Base-by-base conservation (phyloP, 116 monocot genomes). In the Phalaenopsis hybrid region DNA sequence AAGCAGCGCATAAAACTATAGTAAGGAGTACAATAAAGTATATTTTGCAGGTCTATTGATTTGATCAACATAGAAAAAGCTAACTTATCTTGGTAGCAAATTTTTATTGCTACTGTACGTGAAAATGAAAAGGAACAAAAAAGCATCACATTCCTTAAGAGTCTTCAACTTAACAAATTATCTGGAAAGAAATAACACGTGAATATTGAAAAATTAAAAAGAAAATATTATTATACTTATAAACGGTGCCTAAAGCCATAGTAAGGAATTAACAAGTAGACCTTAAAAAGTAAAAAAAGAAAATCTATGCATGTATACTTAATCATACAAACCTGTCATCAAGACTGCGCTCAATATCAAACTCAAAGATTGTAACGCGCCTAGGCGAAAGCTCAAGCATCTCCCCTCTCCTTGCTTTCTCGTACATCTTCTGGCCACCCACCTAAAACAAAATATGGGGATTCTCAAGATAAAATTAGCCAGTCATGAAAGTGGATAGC, bases 381-480 rank as follows among this genome's bases (percentile, higher is more conserved):
- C 98, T 90, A 65, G 98, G 92, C 86, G 98, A 86, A 23, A 98
- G 88, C 82, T 98, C 95, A 79, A 98, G 78, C 65, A 85, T 93
- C 84, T 98, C 98, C 79, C 95, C 98, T 87, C 92, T 90, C 77
- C 98, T 95, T 79, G 95, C 98, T 81, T 98, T 98, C 17, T 98
- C 93, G 83, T 98, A 98, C 90, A 98, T 92, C 79, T 86, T 98
- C 83, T 98, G 95, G 43, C 95, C 98, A 34, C 90, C 90, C 34
- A 98, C 93, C 98, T 98, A 58, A 44, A 76, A 61, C 44, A 55
- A 34, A 61, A 48, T 15, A 74, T 50, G 9, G 37, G 20, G 13
- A 4, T 37, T 72, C 15, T 34, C 72, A 72, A 5, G 37, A 72
- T 41, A 37, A 72, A 72, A 72, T 11, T 34, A 72, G 11, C 41